These are phyloP conservation scores for Aspergillus alliaceus DNA, from an alignment of 2,329 filamentous ascomycete genomes.

Conservation along the genomic window DNA sequence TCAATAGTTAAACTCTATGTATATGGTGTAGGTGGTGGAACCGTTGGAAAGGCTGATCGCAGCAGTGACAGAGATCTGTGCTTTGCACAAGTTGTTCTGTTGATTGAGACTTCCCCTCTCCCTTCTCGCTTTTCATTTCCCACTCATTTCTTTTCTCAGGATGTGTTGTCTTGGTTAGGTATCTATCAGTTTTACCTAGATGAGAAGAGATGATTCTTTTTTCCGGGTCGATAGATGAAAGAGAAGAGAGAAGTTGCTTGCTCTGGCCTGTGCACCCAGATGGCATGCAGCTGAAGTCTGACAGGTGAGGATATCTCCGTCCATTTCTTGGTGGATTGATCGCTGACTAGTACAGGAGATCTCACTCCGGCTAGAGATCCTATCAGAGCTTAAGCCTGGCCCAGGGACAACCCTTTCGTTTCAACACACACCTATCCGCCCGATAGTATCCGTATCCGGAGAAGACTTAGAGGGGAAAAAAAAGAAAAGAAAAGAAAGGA, in stretches of 20 bases:
- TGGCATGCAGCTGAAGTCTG: constrained; percentile 4
- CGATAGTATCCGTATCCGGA: neutral
- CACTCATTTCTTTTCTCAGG: neutral
- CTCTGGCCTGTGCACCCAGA: neutral
- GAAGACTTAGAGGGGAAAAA: neutral
- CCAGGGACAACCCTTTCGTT: neutral
- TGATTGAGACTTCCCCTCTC: no score
- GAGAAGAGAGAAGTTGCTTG: neutral
- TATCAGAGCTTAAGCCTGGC: neutral
- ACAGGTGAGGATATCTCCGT: neutral
- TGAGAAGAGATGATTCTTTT: neutral
- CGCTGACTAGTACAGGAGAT: neutral
- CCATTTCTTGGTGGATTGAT: neutral
- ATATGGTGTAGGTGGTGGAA: neutral
- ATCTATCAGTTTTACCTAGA: neutral
- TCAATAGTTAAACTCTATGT: neutral
- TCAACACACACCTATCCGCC: neutral
- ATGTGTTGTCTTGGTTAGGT: neutral
- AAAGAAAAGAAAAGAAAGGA: neutral
- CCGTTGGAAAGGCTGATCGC: neutral
- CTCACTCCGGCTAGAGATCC: neutral
- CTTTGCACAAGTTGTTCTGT: neutral
- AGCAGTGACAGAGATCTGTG: neutral
- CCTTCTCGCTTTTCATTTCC: neutral
- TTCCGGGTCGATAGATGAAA: neutral